Evolutionary conservation across 768 basidiomycete genomes (phyloP).

Genomic region (Naganishia friedmannii): DNA sequence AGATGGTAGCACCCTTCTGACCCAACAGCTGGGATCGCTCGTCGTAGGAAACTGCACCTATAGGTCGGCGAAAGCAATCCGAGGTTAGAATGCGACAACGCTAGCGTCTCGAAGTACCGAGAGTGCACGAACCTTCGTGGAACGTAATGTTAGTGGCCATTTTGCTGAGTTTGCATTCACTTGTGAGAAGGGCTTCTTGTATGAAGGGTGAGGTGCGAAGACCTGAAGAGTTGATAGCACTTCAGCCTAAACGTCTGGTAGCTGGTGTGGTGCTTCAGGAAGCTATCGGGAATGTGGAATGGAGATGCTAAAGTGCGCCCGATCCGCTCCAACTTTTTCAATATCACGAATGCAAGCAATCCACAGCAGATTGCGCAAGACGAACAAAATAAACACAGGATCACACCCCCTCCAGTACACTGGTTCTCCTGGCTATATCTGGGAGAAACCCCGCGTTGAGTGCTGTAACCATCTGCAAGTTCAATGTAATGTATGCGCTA

Average conservation of each 20-base stretch:
- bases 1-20: constrained; percentile 87
- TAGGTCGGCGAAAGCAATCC: not conserved
- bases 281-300: not conserved
- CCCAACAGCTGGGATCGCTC: constrained; percentile 69
- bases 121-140: constrained; percentile 50
- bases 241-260: not conserved
- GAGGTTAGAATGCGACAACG: no score
- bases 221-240: not conserved
- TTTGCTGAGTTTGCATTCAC: not conserved
- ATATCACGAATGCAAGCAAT: constrained; percentile 16
- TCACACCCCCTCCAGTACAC: no score
- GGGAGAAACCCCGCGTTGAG: no score
- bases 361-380: not conserved
- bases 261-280: not conserved
- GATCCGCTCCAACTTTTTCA: constrained; percentile 1
- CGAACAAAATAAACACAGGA: constrained; percentile 8
- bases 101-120: no score
- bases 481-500: not conserved
- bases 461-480: no score
- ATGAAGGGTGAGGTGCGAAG: not conserved
- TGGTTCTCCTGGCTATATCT: no score
- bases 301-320: not conserved
- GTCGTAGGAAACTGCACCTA: constrained; percentile 67
- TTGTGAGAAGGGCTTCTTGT: not conserved
- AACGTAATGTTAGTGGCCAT: constrained; percentile 56